Base-by-base conservation (phyloP, 2,329 filamentous ascomycete species). In the Arthrinium puccinioides region DNA sequence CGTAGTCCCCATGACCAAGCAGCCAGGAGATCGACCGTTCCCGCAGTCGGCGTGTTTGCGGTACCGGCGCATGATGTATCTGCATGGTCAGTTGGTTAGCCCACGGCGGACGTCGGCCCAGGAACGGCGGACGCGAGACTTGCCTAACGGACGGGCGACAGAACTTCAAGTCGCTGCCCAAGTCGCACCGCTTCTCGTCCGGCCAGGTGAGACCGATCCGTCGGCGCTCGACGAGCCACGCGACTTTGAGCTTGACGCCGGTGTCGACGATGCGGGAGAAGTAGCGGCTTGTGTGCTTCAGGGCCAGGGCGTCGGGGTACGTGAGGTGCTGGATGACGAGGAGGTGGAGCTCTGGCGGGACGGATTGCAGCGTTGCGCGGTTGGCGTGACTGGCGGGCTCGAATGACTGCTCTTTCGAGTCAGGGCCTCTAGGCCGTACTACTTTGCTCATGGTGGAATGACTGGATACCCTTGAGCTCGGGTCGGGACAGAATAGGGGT, bases 281-380 rank as follows among this genome's bases (percentile, higher is more conserved):
- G 51, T 82, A 68, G 40, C 70, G 69, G 51, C 63, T 78, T 15
- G 74, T 74, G 53, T 85, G 80, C 51, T 85, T 85, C 13, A 86
- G 62, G 0, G 80, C 81, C 2, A 86, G 67, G 0, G 82, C 82
- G 44, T 87, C 82, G 0, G 82, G 82, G 43, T 86, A 86, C 21
- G 71, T 71, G 41, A 86, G 74, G 37, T 74, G 63, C 9, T 66
- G 54, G 21, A 74, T 64, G 38, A 86, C 79, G 34, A 76, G 66
- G 2, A 82, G 54, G 46, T 84, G 82, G n/a, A 86, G 65, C 49
- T 87, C 82, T 1, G 76, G 65, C 2, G 82, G 82, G 3, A 86
- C 16, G n/a, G 16, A 21, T 19, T 19, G 8, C 31, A 21, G 31
- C 31, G 11, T 16, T 6, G 30, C 8, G 21, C 19, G 6, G 9